phyloP scores from a whole-genome alignment of 257 asterid species.

The Anisodus tanguticus region DNA sequence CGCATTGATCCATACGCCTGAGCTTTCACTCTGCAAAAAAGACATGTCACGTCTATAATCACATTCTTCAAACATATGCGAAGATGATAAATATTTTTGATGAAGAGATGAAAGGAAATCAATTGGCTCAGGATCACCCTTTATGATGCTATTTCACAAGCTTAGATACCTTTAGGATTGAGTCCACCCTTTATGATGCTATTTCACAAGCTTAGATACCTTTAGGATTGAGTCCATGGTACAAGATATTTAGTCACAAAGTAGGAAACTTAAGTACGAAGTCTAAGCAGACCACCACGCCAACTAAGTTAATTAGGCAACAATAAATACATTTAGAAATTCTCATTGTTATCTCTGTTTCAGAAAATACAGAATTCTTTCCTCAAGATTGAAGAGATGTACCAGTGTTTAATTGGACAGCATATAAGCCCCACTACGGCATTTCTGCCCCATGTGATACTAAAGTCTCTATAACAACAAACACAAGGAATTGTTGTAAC shows the following conservation, averaged over 20 bases:
- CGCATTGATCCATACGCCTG: slow-evolving; percentile 73
- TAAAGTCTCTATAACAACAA: slow-evolving; percentile 9
- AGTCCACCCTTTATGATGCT: neutral
- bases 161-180: neutral
- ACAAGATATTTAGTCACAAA: slow-evolving; percentile 2
- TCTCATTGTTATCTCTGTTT: slow-evolving; percentile 11
- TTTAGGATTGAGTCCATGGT: neutral
- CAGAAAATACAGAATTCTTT: neutral
- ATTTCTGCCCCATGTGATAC: neutral
- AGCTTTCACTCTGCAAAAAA: slow-evolving; percentile 71
- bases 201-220: slow-evolving; percentile 14
- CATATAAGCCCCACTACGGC: neutral
- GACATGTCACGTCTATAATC: slow-evolving; percentile 21
- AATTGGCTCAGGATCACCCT: neutral
- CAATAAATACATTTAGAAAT: slow-evolving; percentile 21
- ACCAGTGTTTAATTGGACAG: neutral
- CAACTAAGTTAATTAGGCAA: neutral
- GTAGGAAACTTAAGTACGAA: slow-evolving; percentile 2
- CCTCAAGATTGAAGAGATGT: neutral
- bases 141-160: neutral
- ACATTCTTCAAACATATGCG: slow-evolving; percentile 25
- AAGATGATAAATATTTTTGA: neutral
- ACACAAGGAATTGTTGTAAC: neutral
- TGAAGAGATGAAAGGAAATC: slow-evolving; percentile 10
- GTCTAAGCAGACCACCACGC: neutral